Evolutionary conservation across 495 filamentous ascomycete genomes (phyloP).

Genomic region (Trichoderma erinaceum): DNA sequence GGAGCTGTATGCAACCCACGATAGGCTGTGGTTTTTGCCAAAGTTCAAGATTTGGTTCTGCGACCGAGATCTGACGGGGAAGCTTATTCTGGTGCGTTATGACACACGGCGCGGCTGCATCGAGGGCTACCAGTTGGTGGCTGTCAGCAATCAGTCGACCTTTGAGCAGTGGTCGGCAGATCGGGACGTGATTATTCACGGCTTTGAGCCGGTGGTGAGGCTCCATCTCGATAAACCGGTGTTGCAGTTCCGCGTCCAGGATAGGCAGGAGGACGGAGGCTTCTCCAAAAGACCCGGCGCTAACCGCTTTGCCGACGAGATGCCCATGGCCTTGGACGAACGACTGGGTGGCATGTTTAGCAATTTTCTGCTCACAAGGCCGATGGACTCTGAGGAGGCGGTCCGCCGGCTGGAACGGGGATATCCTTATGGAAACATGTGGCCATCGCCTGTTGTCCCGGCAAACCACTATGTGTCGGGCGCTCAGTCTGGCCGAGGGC

Average conservation of each 20-base stretch:
- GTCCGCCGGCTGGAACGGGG: constrained; percentile 19
- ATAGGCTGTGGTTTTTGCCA: constrained; percentile 80
- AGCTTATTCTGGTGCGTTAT: constrained; percentile 66
- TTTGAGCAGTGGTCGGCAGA: constrained; percentile 59
- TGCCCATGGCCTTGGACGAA: constrained; percentile 47
- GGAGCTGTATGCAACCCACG: constrained; percentile 64
- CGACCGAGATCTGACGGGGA: constrained; percentile 62
- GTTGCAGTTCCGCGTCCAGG: constrained; percentile 48
- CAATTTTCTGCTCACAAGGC: constrained; percentile 41
- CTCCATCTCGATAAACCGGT: constrained; percentile 70
- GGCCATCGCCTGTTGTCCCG: constrained; percentile 72
- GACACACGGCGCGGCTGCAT: constrained; percentile 66
- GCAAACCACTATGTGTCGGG: constrained; percentile 45
- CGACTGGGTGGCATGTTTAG: constrained; percentile 32
- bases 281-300: constrained; percentile 17
- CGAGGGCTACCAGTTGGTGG: constrained; percentile 72
- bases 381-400: constrained; percentile 26
- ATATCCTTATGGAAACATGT: constrained; percentile 49
- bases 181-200: constrained; percentile 63
- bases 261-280: constrained; percentile 12
- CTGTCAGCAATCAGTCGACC: constrained; percentile 46
- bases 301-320: constrained; percentile 36
- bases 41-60: constrained; percentile 79
- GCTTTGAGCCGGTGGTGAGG: constrained; percentile 60
- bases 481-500: constrained; percentile 23